Percentiles rank a stretch among this genome's conserved stretches.
These are phyloP conservation scores for Multifurca ochricompacta DNA, from an alignment of 768 basidiomycete genomes.

Conservation along the genomic window DNA sequence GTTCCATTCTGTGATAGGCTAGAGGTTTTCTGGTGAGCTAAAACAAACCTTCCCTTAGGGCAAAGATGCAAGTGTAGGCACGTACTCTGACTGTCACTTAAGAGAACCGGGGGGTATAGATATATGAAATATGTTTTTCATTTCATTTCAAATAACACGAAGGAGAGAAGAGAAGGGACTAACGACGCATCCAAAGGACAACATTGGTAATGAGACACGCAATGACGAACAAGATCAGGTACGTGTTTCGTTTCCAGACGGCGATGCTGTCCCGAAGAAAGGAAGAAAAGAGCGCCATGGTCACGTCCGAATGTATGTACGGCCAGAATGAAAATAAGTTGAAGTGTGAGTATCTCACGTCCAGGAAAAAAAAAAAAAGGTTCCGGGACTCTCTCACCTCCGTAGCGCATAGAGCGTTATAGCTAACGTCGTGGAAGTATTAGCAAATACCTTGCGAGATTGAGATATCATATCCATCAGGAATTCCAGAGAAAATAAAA, in stretches of 20 bases:
- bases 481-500: too few relatives aligned
- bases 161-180: background rate
- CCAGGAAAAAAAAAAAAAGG: too few relatives aligned
- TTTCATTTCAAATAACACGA: background rate
- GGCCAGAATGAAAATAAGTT: too few relatives aligned
- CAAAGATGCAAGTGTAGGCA: background rate
- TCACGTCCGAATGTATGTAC: too few relatives aligned
- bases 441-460: slow-evolving; percentile 4
- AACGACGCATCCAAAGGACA: slow-evolving; percentile 13
- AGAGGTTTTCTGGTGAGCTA: background rate
- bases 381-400: too few relatives aligned
- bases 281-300: too few relatives aligned
- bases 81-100: background rate
- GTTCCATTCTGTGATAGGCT: slow-evolving; percentile 3
- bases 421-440: slow-evolving; percentile 6
- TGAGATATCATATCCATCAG: too few relatives aligned
- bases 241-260: slow-evolving; percentile 8
- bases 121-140: background rate
- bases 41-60: background rate
- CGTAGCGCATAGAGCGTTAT: slow-evolving; percentile 11
- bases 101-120: too few relatives aligned
- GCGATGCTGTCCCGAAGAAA: slow-evolving; percentile 8
- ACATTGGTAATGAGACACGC: slow-evolving; percentile 4
- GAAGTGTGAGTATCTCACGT: background rate
- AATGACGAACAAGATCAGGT: background rate